phyloP scores from a whole-genome alignment of 352 stramenopile species.

The Plasmopara viticola region DNA sequence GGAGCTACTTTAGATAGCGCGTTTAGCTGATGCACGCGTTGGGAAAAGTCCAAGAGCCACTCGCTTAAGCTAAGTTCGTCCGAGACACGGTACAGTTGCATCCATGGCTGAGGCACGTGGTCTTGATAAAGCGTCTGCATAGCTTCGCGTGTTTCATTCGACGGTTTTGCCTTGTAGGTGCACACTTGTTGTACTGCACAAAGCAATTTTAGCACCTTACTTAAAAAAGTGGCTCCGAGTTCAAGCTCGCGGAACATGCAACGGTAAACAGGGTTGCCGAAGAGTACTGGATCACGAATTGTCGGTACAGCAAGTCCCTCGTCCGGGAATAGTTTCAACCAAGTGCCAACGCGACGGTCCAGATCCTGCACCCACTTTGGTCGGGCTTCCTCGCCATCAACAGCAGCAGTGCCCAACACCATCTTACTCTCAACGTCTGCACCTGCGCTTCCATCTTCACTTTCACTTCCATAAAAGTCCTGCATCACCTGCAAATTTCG shows the following conservation, averaged over 20 bases:
- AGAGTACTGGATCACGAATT: slow-evolving; percentile 48
- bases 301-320: slow-evolving; percentile 34
- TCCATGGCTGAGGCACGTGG: slow-evolving; percentile 58
- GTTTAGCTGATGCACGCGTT: slow-evolving; percentile 61
- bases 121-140: slow-evolving; percentile 75
- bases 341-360: slow-evolving; percentile 53
- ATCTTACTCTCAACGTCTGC: slow-evolving; percentile 56
- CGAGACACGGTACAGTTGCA: slow-evolving; percentile 47
- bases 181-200: slow-evolving; percentile 68
- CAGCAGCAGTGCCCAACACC: slow-evolving; percentile 30
- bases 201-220: slow-evolving; percentile 62
- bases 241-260: slow-evolving; percentile 88
- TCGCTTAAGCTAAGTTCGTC: slow-evolving; percentile 58
- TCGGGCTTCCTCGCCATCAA: slow-evolving; percentile 35
- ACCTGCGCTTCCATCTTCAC: slow-evolving; percentile 24
- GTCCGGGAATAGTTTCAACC: slow-evolving; percentile 53
- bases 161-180: slow-evolving; percentile 79
- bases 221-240: slow-evolving; percentile 58
- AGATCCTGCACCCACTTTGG: slow-evolving; percentile 83
- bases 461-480: slow-evolving; percentile 71
- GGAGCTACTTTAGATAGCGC: slow-evolving; percentile 37
- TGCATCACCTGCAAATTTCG: slow-evolving; percentile 81
- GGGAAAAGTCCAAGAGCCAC: slow-evolving; percentile 83
- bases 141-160: slow-evolving; percentile 78
- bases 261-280: slow-evolving; percentile 87